Percentiles rank a stretch among this genome's conserved stretches.
phyloP scores from a whole-genome alignment of 192 early-diverging fungal species.

The Coemansia javaensis region DNA sequence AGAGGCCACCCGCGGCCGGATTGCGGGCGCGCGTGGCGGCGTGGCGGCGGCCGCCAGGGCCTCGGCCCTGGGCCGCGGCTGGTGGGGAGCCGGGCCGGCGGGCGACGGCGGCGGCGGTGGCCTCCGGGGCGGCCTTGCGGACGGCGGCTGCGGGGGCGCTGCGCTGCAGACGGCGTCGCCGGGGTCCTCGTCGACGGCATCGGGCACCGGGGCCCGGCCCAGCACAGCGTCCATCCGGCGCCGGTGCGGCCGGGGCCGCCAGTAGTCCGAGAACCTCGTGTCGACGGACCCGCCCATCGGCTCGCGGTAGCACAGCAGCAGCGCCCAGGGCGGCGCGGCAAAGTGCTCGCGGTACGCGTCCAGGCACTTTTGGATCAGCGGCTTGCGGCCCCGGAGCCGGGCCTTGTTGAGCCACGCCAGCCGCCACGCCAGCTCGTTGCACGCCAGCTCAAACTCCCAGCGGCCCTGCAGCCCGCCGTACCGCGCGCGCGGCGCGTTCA shows the following conservation, averaged over 20 bases:
- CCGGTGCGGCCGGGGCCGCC: slow-evolving; percentile 24
- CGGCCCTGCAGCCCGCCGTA: slow-evolving; percentile 47
- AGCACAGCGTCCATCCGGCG: neutral
- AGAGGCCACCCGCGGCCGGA: too few species aligned
- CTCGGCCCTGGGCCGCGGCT: too few species aligned
- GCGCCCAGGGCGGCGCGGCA: slow-evolving; percentile 33
- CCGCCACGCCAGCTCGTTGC: slow-evolving; percentile 82
- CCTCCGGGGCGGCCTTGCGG: too few species aligned
- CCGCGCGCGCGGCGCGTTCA: slow-evolving; percentile 22
- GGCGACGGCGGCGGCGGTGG: too few species aligned
- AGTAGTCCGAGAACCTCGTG: slow-evolving; percentile 29
- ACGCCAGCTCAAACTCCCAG: slow-evolving; percentile 77
- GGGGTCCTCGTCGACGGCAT: too few species aligned
- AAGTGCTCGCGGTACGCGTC: slow-evolving; percentile 44
- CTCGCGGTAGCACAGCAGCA: slow-evolving; percentile 15
- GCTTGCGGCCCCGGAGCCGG: slow-evolving; percentile 28
- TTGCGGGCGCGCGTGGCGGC: too few species aligned
- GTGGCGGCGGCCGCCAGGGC: too few species aligned
- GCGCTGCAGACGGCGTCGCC: too few species aligned
- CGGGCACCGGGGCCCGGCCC: too few species aligned
- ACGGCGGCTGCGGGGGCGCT: too few species aligned
- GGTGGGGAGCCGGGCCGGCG: too few species aligned
- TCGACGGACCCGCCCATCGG: slow-evolving; percentile 22
- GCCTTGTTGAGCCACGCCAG: slow-evolving; percentile 68
- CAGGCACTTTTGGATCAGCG: slow-evolving; percentile 45